Conservation (phyloP, 2,329 filamentous ascomycete genomes). For the Hypoxylon sp. region DNA sequence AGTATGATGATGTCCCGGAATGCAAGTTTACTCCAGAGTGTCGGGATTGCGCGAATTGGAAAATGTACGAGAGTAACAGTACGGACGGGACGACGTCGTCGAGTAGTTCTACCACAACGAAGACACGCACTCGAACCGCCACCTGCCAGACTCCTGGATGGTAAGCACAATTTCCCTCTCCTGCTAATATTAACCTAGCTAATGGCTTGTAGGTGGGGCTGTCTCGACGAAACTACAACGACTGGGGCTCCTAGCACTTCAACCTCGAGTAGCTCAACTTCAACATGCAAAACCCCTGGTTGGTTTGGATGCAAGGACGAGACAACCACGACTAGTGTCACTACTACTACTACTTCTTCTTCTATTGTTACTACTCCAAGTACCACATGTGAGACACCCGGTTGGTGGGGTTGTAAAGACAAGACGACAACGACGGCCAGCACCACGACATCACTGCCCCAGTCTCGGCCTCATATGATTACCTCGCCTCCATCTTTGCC, state of each 20-base stretch:
- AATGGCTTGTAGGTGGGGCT: slow-evolving; percentile 64
- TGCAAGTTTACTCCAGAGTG: slow-evolving; percentile 85
- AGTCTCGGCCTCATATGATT: slow-evolving; percentile 46
- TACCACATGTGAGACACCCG: slow-evolving; percentile 49
- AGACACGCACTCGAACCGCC: slow-evolving; percentile 79
- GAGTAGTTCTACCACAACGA: slow-evolving; percentile 69
- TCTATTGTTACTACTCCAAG: slow-evolving; percentile 55
- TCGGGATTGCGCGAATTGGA: slow-evolving; percentile 92
- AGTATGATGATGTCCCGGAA: slow-evolving; percentile 84
- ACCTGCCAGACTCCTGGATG: slow-evolving; percentile 94
- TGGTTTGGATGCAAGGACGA: slow-evolving; percentile 77
- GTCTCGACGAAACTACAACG: slow-evolving; percentile 75
- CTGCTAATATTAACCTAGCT: slow-evolving; percentile 3
- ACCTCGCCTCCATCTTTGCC: slow-evolving; percentile 51
- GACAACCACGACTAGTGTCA: slow-evolving; percentile 58
- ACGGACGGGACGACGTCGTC: slow-evolving; percentile 80
- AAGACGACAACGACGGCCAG: slow-evolving; percentile 28
- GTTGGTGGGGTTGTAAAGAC: slow-evolving; percentile 48
- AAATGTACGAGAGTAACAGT: slow-evolving; percentile 93
- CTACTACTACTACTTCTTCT: slow-evolving; percentile 54
- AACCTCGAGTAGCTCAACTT: slow-evolving; percentile 64
- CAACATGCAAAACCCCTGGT: slow-evolving; percentile 73
- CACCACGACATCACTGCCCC: slow-evolving; percentile 41
- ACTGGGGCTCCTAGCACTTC: slow-evolving; percentile 60
- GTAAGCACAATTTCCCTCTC: slow-evolving; percentile 67